Conservation (phyloP, 495 filamentous ascomycete genomes). For the Talaromyces ruber region DNA sequence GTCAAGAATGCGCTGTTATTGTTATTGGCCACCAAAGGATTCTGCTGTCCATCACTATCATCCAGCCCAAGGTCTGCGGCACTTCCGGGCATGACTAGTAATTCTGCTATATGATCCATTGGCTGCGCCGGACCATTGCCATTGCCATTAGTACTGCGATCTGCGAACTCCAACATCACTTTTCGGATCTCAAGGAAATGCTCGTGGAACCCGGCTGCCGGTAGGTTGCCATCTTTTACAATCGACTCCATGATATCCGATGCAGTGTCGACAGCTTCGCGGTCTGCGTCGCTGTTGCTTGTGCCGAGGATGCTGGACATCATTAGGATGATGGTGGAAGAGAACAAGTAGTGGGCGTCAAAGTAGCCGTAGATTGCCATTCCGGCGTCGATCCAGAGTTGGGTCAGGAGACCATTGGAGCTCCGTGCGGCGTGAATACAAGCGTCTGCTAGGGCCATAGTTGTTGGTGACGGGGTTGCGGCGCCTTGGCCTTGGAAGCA, state of each 20-base stretch:
- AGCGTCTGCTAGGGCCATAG: constrained; percentile 17
- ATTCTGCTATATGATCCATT: background rate
- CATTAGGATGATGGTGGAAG: constrained; percentile 18
- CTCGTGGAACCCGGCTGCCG: constrained; percentile 7
- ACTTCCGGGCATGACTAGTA: background rate
- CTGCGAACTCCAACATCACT: background rate
- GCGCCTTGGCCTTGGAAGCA: constrained; percentile 10
- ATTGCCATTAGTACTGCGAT: background rate
- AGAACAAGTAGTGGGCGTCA: constrained; percentile 22
- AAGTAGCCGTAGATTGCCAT: constrained; percentile 20
- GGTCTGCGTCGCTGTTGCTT: constrained; percentile 11
- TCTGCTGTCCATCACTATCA: background rate
- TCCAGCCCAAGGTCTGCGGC: background rate
- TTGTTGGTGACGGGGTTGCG: constrained; percentile 10
- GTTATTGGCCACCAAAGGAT: background rate
- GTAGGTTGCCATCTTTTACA: constrained; percentile 19
- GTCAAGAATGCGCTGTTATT: constrained; percentile 2
- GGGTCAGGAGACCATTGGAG: constrained; percentile 15
- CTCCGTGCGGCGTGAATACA: constrained; percentile 17
- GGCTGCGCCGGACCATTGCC: background rate
- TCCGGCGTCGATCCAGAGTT: constrained; percentile 14
- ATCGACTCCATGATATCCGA: constrained; percentile 16
- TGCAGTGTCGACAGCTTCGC: constrained; percentile 13
- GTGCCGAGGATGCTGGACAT: constrained; percentile 19
- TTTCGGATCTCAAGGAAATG: constrained; percentile 7